phyloP scores from a whole-genome alignment of 1,284 basidiomycete species.

The Bjerkandera adusta region DNA sequence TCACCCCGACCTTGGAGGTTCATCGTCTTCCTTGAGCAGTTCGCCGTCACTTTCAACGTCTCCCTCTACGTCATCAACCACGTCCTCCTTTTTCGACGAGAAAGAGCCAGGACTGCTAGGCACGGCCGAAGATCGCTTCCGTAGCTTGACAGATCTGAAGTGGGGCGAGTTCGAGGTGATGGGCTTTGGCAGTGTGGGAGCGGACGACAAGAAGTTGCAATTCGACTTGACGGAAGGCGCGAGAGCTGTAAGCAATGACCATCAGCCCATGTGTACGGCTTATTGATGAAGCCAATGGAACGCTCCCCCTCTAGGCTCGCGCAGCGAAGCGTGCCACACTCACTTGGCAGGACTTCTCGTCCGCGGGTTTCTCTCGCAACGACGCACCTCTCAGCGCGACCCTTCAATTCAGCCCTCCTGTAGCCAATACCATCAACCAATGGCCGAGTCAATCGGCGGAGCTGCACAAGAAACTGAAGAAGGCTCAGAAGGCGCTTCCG shows the following conservation, averaged over 20 bases:
- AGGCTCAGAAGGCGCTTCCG: conserved; percentile 76
- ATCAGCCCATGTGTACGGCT: no score
- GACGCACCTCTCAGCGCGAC: conserved; percentile 75
- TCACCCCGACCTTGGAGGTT: conserved; percentile 47
- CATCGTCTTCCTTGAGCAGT: conserved; percentile 21
- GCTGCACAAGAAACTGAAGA: conserved; percentile 75
- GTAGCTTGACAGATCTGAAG: conserved; percentile 77
- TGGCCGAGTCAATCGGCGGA: conserved; percentile 77
- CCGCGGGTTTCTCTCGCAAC: conserved; percentile 73
- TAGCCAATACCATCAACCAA: conserved; percentile 59
- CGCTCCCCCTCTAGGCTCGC: conserved; percentile 47
- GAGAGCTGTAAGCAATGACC: conserved; percentile 73
- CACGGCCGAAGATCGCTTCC: conserved; percentile 64
- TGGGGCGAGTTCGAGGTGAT: conserved; percentile 86
- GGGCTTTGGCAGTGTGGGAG: conserved; percentile 63
- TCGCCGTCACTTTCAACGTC: conserved; percentile 29
- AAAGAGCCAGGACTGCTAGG: conserved; percentile 30
- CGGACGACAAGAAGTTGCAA: conserved; percentile 68
- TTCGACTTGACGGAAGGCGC: conserved; percentile 87
- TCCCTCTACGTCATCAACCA: conserved; percentile 29
- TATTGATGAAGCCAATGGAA: conserved; percentile 3
- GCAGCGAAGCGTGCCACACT: conserved; percentile 75
- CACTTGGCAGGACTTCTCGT: conserved; percentile 85
- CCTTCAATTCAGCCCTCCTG: conserved; percentile 76
- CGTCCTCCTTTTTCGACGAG: conserved; percentile 32